Evolutionary conservation across 768 basidiomycete genomes (phyloP).

Genomic region (Gloeophyllum trabeum): DNA sequence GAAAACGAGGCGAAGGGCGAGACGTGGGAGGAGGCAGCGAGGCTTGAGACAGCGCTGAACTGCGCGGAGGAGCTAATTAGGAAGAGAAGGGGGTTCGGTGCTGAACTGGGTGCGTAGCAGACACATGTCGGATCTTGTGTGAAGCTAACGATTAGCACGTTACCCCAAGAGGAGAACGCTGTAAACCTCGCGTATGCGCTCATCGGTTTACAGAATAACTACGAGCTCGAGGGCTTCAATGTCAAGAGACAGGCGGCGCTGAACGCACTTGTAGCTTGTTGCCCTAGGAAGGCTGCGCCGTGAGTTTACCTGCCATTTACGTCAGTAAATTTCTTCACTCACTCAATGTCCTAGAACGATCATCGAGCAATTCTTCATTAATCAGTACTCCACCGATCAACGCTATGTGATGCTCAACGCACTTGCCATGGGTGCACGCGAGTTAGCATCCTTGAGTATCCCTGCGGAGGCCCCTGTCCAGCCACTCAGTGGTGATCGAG

Average conservation of each 20-base stretch:
- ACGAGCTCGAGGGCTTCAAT: slow-evolving; percentile 72
- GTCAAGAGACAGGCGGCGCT: slow-evolving; percentile 65
- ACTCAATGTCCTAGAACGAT: slow-evolving; percentile 40
- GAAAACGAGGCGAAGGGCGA: slow-evolving; percentile 53
- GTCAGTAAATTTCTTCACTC: background rate
- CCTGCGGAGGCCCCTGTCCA: slow-evolving; percentile 12
- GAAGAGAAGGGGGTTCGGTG: slow-evolving; percentile 75
- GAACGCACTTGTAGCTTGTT: slow-evolving; percentile 70
- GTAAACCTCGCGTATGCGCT: slow-evolving; percentile 69
- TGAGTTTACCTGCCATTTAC: slow-evolving; percentile 28
- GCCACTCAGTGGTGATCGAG: slow-evolving; percentile 20
- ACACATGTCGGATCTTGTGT: too few relatives aligned
- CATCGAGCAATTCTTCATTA: slow-evolving; percentile 89
- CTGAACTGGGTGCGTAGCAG: slow-evolving; percentile 70
- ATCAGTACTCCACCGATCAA: slow-evolving; percentile 83
- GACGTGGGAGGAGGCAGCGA: slow-evolving; percentile 58
- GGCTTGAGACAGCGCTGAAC: slow-evolving; percentile 69
- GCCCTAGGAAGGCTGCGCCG: slow-evolving; percentile 72
- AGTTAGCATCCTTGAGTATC: slow-evolving; percentile 47
- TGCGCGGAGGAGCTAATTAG: slow-evolving; percentile 78
- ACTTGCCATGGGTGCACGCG: slow-evolving; percentile 76
- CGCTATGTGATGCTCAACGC: slow-evolving; percentile 80
- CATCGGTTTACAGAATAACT: slow-evolving; percentile 72
- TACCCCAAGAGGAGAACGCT: slow-evolving; percentile 85
- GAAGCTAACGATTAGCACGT: too few relatives aligned